These are phyloP conservation scores for Acarospora socialis DNA, from an alignment of 2,329 filamentous ascomycete genomes.

Conservation along the genomic window DNA sequence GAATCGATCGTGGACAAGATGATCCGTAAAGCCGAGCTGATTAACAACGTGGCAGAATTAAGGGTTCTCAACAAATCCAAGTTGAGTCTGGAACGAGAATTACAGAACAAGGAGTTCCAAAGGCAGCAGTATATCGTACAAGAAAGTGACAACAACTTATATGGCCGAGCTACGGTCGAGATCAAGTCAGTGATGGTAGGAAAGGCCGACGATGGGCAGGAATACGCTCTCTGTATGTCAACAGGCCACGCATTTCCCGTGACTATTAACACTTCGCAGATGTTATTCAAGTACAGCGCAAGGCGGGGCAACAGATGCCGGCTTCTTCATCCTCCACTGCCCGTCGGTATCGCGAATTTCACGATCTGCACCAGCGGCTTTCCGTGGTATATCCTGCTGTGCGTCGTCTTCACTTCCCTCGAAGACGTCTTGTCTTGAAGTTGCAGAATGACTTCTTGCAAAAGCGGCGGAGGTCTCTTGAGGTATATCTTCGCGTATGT, in stretches of 20 bases:
- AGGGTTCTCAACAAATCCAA: slow-evolving; percentile 89
- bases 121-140: slow-evolving; percentile 94
- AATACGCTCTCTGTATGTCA: slow-evolving; percentile 66
- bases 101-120: slow-evolving; percentile 86
- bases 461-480: slow-evolving; percentile 69
- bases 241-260: slow-evolving; percentile 1
- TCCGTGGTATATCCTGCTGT: slow-evolving; percentile 76
- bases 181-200: slow-evolving; percentile 92
- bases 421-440: slow-evolving; percentile 87
- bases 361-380: slow-evolving; percentile 82
- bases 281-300: slow-evolving; percentile 77
- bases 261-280: slow-evolving; percentile 30
- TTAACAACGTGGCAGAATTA: slow-evolving; percentile 88
- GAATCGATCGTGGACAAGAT: slow-evolving; percentile 84
- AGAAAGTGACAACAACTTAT: slow-evolving; percentile 94
- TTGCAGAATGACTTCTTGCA: slow-evolving; percentile 91
- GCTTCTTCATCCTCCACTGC: slow-evolving; percentile 89
- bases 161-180: slow-evolving; percentile 74
- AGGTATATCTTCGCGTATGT: slow-evolving; percentile 71
- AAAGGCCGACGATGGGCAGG: slow-evolving; percentile 78
- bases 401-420: slow-evolving; percentile 77
- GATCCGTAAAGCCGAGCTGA: slow-evolving; percentile 86
- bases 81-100: slow-evolving; percentile 80
- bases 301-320: slow-evolving; percentile 89
- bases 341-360: slow-evolving; percentile 92